Evolutionary conservation across 2,329 filamentous ascomycete genomes (phyloP).

Genomic region (Chaetomiaceae sp.): DNA sequence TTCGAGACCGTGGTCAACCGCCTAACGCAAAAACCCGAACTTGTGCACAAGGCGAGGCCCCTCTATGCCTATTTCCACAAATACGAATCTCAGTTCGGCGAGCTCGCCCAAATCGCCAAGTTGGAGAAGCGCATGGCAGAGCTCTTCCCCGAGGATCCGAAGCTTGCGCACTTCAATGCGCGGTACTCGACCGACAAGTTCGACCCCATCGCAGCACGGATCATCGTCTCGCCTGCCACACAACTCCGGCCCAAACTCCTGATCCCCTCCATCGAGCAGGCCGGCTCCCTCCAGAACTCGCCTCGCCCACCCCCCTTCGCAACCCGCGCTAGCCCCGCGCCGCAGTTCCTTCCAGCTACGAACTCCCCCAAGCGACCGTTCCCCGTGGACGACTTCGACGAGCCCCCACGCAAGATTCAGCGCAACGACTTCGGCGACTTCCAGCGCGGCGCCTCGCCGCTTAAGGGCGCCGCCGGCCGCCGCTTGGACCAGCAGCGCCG

Average conservation of each 20-base stretch:
- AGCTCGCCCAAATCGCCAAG: conserved; percentile 83
- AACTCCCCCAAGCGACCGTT: conserved; percentile 58
- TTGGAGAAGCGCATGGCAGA: conserved; percentile 90
- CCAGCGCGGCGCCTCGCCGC: conserved; percentile 79
- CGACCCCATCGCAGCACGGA: conserved; percentile 72
- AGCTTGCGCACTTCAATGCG: conserved; percentile 65
- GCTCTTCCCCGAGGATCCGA: conserved; percentile 83
- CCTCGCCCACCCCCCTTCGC: conserved; percentile 32
- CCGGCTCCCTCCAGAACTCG: conserved; percentile 39
- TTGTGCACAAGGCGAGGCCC: conserved; percentile 67
- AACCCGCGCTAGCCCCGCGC: conserved; percentile 38
- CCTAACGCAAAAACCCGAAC: conserved; percentile 70
- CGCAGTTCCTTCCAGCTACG: conserved; percentile 41
- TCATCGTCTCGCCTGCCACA: conserved; percentile 72
- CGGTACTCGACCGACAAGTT: conserved; percentile 71
- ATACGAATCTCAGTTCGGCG: conserved; percentile 90
- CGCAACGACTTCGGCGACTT: conserved; percentile 77
- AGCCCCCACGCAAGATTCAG: conserved; percentile 75
- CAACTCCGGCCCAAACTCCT: conserved; percentile 63
- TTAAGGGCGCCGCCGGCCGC: conserved; percentile 84
- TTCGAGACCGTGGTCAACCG: conserved; percentile 91
- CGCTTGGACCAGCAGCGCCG: conserved; percentile 72
- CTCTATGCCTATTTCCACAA: conserved; percentile 91
- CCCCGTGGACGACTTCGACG: conserved; percentile 64
- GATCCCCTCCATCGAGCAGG: conserved; percentile 50